phyloP scores from a whole-genome alignment of 1,139 yeast genomes.

The Saccharomyces pastorianus region DNA sequence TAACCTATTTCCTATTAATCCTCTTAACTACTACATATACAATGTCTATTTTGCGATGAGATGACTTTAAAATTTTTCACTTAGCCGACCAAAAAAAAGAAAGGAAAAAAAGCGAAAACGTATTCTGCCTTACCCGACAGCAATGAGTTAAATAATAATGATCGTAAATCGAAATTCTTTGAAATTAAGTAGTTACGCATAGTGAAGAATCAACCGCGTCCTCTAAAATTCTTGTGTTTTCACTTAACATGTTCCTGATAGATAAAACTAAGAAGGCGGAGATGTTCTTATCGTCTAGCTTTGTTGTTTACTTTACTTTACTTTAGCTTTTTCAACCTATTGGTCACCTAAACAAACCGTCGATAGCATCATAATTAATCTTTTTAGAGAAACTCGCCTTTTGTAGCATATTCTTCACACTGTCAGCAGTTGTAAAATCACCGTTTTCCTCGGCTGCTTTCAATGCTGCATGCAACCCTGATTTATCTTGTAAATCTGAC shows the following conservation, averaged over 20 bases:
- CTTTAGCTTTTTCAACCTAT: not conserved
- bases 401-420: constrained; percentile 61
- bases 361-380: constrained; percentile 75
- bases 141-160: not conserved
- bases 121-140: not conserved
- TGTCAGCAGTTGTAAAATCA: constrained; percentile 57
- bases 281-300: too few relatives aligned
- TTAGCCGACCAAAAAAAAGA: not conserved
- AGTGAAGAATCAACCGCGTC: not conserved
- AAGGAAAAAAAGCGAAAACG: not conserved
- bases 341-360: constrained; percentile 42
- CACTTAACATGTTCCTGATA: not conserved
- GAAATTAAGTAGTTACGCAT: not conserved
- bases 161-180: too few relatives aligned
- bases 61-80: not conserved
- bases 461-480: constrained; percentile 32
- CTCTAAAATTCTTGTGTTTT: not conserved
- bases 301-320: not conserved
- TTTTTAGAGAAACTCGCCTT: constrained; percentile 73
- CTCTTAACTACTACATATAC: too few relatives aligned
- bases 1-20: too few relatives aligned
- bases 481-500: constrained; percentile 23
- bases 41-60: too few relatives aligned
- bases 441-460: constrained; percentile 40
- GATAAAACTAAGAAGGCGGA: too few relatives aligned